Percentiles rank a stretch among this genome's conserved stretches.
Evolutionary conservation across 148 eudicot genomes (phyloP).

Genomic region (Mesembryanthemum crystallinum): DNA sequence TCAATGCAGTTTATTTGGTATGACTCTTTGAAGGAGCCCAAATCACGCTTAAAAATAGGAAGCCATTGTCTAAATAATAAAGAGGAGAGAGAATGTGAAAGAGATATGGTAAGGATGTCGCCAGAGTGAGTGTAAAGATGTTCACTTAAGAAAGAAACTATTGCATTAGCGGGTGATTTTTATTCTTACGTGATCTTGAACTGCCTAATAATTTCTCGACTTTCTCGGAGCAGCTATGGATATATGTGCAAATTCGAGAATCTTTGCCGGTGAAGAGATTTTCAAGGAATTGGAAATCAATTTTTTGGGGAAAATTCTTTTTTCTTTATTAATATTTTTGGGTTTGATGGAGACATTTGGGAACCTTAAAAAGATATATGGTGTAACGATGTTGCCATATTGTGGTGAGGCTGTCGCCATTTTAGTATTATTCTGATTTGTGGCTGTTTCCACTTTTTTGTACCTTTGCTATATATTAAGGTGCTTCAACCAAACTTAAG

Average conservation of each 20-base stretch:
- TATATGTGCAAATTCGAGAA: too few species aligned
- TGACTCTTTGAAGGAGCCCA: not conserved
- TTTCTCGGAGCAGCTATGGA: too few species aligned
- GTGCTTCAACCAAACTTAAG: not conserved
- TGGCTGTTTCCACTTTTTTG: not conserved
- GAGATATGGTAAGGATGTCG: conserved; percentile 30
- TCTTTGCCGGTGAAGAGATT: not conserved
- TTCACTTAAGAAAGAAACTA: too few species aligned
- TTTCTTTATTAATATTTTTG: not conserved
- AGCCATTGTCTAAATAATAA: not conserved
- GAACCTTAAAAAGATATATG: conserved; percentile 10
- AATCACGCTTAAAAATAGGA: conserved; percentile 1
- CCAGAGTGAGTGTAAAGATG: conserved; percentile 11
- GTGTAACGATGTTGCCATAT: conserved; percentile 38
- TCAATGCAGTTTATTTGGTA: not conserved
- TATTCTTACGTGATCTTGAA: too few species aligned
- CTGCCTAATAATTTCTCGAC: too few species aligned
- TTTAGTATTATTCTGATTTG: not conserved
- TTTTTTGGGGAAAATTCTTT: too few species aligned
- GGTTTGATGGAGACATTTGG: not conserved
- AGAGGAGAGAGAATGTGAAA: not conserved
- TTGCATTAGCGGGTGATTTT: too few species aligned
- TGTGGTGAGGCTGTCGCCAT: conserved; percentile 22
- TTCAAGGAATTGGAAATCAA: conserved; percentile 9
- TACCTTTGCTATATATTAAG: not conserved